phyloP scores from a whole-genome alignment of 352 stramenopile genomes.

The Pythium phragmitis region DNA sequence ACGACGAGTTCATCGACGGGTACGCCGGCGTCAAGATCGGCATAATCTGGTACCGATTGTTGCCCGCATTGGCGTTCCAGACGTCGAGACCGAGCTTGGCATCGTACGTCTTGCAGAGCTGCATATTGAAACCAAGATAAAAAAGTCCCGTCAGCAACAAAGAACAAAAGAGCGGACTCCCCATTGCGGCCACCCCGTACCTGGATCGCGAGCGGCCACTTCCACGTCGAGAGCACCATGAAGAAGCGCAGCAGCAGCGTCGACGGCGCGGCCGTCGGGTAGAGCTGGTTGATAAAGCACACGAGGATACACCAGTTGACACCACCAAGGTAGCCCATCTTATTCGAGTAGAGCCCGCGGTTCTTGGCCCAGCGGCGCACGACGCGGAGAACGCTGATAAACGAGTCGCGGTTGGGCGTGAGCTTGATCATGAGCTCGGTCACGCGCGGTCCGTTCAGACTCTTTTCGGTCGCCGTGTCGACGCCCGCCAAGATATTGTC shows the following conservation, averaged over 20 bases:
- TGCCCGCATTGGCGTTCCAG: conserved; percentile 87
- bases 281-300: conserved; percentile 94
- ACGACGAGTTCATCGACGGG: conserved; percentile 99
- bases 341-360: conserved; percentile 98
- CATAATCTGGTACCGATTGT: conserved; percentile 95
- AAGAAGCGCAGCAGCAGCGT: conserved; percentile 89
- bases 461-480: conserved; percentile 87
- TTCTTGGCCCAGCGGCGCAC: conserved; percentile 89
- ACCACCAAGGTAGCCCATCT: conserved; percentile 98
- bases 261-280: conserved; percentile 81
- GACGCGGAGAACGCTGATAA: conserved; percentile 86
- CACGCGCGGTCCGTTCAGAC: conserved; percentile 88
- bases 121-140: conserved; percentile 6
- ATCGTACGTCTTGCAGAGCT: conserved; percentile 86
- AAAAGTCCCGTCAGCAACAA: background rate
- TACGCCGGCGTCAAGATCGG: conserved; percentile 99
- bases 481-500: conserved; percentile 86
- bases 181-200: conserved; percentile 22
- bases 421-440: conserved; percentile 92
- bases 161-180: background rate
- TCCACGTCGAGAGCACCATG: conserved; percentile 89
- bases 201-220: conserved; percentile 90
- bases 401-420: conserved; percentile 83
- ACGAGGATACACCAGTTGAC: conserved; percentile 99
- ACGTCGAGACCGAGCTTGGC: conserved; percentile 84